Percentiles rank a stretch among this genome's conserved stretches.
Conservation (phyloP, 192 early-diverging fungal species). For the Gryganskiella cystojenkinii region DNA sequence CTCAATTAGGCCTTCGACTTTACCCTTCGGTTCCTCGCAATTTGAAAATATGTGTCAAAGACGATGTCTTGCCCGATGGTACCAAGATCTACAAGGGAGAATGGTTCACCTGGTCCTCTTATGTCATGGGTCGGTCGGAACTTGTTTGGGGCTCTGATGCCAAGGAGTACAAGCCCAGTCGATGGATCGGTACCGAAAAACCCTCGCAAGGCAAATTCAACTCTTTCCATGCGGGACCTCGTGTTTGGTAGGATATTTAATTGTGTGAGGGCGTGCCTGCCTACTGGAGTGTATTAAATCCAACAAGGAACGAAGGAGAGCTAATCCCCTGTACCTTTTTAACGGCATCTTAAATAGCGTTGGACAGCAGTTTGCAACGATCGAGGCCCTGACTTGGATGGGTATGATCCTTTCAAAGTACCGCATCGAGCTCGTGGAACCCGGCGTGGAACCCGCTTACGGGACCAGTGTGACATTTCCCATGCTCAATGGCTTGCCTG, state of each 20-base stretch:
- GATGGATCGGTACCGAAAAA: constrained; percentile 65
- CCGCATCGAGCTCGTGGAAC: constrained; percentile 38
- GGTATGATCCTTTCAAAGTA: constrained; percentile 35
- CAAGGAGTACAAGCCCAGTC: constrained; percentile 67
- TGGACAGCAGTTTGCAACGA: constrained; percentile 51
- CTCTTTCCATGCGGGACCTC: constrained; percentile 67
- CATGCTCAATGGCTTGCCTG: constrained; percentile 49
- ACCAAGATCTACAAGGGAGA: constrained; percentile 65
- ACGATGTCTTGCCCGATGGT: constrained; percentile 72
- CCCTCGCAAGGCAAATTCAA: constrained; percentile 58
- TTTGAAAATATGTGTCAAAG: constrained; percentile 61
- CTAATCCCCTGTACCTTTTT: not conserved
- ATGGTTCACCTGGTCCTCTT: constrained; percentile 60
- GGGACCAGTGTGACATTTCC: constrained; percentile 37
- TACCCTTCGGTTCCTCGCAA: constrained; percentile 73
- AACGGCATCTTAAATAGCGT: constrained; percentile 12
- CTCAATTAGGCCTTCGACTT: constrained; percentile 64
- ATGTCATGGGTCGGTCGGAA: constrained; percentile 63
- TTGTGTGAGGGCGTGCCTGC: no score
- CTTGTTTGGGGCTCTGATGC: constrained; percentile 74
- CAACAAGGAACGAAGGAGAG: not conserved
- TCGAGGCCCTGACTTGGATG: constrained; percentile 44
- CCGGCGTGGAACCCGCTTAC: constrained; percentile 18
- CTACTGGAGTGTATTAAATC: no score
- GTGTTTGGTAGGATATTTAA: constrained; percentile 55